These are phyloP conservation scores for Fusarium chlamydosporum DNA, from an alignment of 2,329 filamentous ascomycete genomes.

Conservation along the genomic window DNA sequence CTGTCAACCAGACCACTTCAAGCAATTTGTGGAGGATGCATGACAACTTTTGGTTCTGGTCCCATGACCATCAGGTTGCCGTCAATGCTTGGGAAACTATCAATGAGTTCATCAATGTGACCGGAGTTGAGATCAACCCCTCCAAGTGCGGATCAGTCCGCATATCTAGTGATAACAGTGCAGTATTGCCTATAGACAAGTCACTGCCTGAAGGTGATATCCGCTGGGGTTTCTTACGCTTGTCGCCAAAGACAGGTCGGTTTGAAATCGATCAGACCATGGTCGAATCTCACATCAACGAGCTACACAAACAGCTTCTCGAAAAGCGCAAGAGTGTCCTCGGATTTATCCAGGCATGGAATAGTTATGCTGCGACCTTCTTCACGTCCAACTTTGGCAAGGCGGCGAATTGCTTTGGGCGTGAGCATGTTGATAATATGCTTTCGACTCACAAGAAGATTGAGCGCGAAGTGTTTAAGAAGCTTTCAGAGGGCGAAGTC, in stretches of 20 bases:
- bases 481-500: constrained; percentile 44
- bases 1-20: constrained; percentile 70
- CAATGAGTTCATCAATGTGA: constrained; percentile 65
- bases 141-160: constrained; percentile 65
- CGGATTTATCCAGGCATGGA: constrained; percentile 65
- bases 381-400: constrained; percentile 68
- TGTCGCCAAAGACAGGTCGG: constrained; percentile 65
- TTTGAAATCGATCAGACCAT: constrained; percentile 72
- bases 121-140: constrained; percentile 70
- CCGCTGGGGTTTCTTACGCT: constrained; percentile 68
- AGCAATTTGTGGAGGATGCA: constrained; percentile 72
- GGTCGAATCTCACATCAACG: constrained; percentile 71
- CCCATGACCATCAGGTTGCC: constrained; percentile 65
- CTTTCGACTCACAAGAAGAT: constrained; percentile 64
- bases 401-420: constrained; percentile 66
- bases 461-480: constrained; percentile 63
- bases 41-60: constrained; percentile 78
- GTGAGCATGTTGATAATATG: constrained; percentile 66
- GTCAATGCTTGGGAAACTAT: constrained; percentile 72
- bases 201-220: constrained; percentile 64
- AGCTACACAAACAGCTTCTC: constrained; percentile 70
- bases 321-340: constrained; percentile 66
- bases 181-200: constrained; percentile 45
- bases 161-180: constrained; percentile 52
- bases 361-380: constrained; percentile 66